Percentiles rank a stretch among this genome's conserved stretches.
These are phyloP conservation scores for Cordyceps farinosa DNA, from an alignment of 2,329 filamentous ascomycete species.

Conservation along the genomic window DNA sequence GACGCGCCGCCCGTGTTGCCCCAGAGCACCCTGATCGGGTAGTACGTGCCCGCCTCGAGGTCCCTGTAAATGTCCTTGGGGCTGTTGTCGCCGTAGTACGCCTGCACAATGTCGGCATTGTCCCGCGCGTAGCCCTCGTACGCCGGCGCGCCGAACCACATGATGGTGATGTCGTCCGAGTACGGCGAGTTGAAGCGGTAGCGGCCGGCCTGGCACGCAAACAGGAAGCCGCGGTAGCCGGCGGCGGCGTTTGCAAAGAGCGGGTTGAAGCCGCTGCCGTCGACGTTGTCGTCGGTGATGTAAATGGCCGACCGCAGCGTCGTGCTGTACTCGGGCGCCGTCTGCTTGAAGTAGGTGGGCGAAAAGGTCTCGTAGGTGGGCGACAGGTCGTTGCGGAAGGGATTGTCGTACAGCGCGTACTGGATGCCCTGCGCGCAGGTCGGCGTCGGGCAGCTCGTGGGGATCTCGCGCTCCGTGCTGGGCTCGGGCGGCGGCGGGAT, in stretches of 20 bases:
- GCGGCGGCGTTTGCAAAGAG: constrained; percentile 15
- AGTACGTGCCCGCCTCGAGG: constrained; percentile 17
- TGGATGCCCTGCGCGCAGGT: constrained; percentile 9
- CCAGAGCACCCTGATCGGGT: constrained; percentile 19
- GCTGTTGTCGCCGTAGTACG: constrained; percentile 17
- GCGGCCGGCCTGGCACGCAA: constrained; percentile 17
- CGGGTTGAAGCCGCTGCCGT: constrained; percentile 5
- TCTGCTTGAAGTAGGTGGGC: constrained; percentile 7
- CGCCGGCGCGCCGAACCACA: constrained; percentile 18
- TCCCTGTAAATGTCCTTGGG: neutral
- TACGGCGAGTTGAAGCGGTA: constrained; percentile 18
- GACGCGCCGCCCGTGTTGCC: constrained; percentile 17
- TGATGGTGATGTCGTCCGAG: constrained; percentile 19
- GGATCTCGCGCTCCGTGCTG: neutral
- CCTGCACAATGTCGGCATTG: constrained; percentile 19
- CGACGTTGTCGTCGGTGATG: neutral
- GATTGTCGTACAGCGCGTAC: constrained; percentile 11
- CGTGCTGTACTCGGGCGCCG: neutral
- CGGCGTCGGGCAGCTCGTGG: constrained; percentile 11
- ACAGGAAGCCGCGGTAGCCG: constrained; percentile 18
- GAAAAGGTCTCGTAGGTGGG: constrained; percentile 11
- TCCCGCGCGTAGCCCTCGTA: constrained; percentile 10
- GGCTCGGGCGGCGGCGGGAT: neutral
- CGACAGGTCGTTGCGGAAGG: neutral
- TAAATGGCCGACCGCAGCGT: constrained; percentile 10